Conservation (phyloP, 2,329 filamentous ascomycete species). For the Neoscytalidium dimidiatum region DNA sequence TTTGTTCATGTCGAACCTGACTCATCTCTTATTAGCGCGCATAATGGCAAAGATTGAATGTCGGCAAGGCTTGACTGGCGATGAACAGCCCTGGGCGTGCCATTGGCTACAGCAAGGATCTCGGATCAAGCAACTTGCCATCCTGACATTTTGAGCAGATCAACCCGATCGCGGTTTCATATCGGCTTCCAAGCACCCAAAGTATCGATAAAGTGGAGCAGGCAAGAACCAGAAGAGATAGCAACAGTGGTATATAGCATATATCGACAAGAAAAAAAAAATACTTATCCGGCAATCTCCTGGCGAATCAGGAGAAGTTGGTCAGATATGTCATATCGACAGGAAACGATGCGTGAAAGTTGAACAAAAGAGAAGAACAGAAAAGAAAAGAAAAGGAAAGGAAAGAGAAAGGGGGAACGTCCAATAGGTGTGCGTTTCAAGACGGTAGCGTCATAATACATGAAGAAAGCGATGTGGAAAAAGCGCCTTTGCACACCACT, state of each 20-base stretch:
- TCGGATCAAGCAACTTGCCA: too few species aligned
- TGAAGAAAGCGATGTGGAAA: neutral
- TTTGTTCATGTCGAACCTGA: too few species aligned
- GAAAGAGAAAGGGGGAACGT: neutral
- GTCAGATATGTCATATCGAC: constrained; percentile 3
- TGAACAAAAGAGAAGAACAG: neutral
- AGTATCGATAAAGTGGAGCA: neutral
- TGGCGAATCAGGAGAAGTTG: too few species aligned
- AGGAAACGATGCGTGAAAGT: neutral
- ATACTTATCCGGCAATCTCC: neutral
- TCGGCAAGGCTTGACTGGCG: too few species aligned
- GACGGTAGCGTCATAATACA: constrained; percentile 1
- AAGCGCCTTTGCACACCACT: neutral
- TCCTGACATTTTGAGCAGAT: too few species aligned
- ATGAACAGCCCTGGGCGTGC: too few species aligned
- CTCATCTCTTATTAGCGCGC: too few species aligned
- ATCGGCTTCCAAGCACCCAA: neutral
- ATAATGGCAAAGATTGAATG: too few species aligned
- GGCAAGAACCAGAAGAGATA: neutral
- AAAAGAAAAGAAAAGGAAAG: neutral
- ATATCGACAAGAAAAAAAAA: constrained; percentile 16
- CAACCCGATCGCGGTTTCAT: neutral
- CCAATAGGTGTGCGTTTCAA: neutral
- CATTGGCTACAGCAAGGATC: too few species aligned
- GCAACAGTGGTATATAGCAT: constrained; percentile 8